Conservation (phyloP, 108 stramenopile genomes). For the Parietichytrium sp. region DNA sequence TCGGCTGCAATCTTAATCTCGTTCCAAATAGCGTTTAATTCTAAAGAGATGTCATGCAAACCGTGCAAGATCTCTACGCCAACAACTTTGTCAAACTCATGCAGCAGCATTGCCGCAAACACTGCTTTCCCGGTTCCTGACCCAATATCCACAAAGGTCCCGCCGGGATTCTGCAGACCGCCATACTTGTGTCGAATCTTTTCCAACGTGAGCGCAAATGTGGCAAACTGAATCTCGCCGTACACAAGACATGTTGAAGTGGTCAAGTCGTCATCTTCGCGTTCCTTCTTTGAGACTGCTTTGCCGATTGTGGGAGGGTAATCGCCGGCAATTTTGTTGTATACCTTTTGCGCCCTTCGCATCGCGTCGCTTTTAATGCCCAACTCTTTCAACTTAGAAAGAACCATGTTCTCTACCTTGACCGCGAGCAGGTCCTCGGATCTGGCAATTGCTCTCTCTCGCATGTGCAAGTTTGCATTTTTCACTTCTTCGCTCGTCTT, state of each 20-base stretch:
- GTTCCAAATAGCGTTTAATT: slow-evolving; percentile 45
- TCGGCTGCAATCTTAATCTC: not conserved
- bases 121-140: slow-evolving; percentile 65
- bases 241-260: slow-evolving; percentile 50
- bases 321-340: slow-evolving; percentile 44
- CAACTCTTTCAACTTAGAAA: not conserved
- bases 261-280: slow-evolving; percentile 47
- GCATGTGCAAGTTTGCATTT: too few relatives aligned
- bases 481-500: too few relatives aligned
- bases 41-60: slow-evolving; percentile 45
- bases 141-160: slow-evolving; percentile 66
- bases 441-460: slow-evolving; percentile 11
- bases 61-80: slow-evolving; percentile 64
- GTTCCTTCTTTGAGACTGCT: slow-evolving; percentile 57
- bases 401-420: slow-evolving; percentile 1
- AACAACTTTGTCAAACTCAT: slow-evolving; percentile 59
- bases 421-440: not conserved
- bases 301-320: slow-evolving; percentile 54
- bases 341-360: not conserved
- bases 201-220: slow-evolving; percentile 51
- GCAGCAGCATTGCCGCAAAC: slow-evolving; percentile 60
- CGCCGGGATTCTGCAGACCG: slow-evolving; percentile 16
- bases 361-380: not conserved
- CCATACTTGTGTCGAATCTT: slow-evolving; percentile 56
- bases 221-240: slow-evolving; percentile 59